These are phyloP conservation scores for Petasospora rhodanensis DNA, from an alignment of 1,139 yeast genomes.

Conservation along the genomic window DNA sequence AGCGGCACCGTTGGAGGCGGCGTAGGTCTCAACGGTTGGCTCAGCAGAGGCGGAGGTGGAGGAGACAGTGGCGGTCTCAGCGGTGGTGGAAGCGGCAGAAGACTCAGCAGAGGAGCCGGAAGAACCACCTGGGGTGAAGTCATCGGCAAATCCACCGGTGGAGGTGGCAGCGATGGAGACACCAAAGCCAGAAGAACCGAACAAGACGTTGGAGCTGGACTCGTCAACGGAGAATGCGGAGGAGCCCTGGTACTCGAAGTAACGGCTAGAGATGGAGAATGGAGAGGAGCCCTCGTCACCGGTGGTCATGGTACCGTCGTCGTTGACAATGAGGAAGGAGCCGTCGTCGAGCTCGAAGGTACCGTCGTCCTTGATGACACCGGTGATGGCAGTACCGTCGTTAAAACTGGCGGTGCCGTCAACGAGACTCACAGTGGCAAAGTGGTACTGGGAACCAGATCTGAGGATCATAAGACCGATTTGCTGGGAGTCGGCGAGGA, in stretches of 20 bases:
- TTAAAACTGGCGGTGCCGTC: conserved; percentile 10
- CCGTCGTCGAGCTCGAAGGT: conserved; percentile 25
- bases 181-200: conserved; percentile 2
- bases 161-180: conserved; percentile 11
- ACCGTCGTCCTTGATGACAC: conserved; percentile 28
- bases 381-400: conserved; percentile 6
- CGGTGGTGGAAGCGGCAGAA: conserved; percentile 3
- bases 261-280: conserved; percentile 24
- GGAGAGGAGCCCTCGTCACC: conserved; percentile 25
- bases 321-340: conserved; percentile 22
- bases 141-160: conserved; percentile 10
- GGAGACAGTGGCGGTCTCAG: conserved; percentile 2
- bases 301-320: conserved; percentile 18
- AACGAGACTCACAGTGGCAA: conserved; percentile 15
- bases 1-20: conserved; percentile 12
- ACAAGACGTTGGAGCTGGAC: conserved; percentile 1
- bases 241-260: conserved; percentile 23
- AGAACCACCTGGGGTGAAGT: conserved; percentile 16
- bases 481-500: conserved; percentile 28
- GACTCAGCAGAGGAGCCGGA: conserved; percentile 3
- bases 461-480: conserved; percentile 28
- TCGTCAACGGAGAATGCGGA: conserved; percentile 17
- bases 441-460: conserved; percentile 30
- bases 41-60: conserved; percentile 4
- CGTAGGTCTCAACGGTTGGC: conserved; percentile 8